Evolutionary conservation across 257 asterid species (phyloP), one percentile per base, ranked within the genome.

Genomic region (Parsonsia alboflavescens): DNA sequence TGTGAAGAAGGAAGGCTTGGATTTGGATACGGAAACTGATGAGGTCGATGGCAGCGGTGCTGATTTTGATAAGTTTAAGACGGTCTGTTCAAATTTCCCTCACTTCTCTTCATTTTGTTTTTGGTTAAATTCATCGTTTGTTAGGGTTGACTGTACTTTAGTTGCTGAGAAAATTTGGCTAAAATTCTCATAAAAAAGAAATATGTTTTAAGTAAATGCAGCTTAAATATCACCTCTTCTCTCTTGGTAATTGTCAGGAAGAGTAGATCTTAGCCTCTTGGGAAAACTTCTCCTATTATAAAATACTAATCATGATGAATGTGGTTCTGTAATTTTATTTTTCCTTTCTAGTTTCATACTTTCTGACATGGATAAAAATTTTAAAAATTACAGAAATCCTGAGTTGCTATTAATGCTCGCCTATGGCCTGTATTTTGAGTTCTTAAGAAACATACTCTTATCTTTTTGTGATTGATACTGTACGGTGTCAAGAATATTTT

Each of bases 31-130:
- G 71, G 91, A 85, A 74, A 77, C 83, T 30, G 89, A 89, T 73
- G 89, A 85, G 74, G 79, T 80, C 66, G 77, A 80, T 75, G 53
- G 50, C n/a, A 71, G 71, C 33, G 77, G 71, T 48, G 30, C 21
- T 21, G 52, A 44, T 0, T 71, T 79, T 59, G 84, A 69, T 50
- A 78, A 85, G 77, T 49, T 76, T 53, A 54, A 88, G 85, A 88
- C 77, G 97, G 98, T 94, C 82, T 84, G 96, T 88, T 83, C 85
- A 67, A 85, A 72, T 88, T 80, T 78, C 84, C 78, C 85, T 80
- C 62, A 6, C 17, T 42, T 46, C 62, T 68, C 64, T 70, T 73
- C n/a, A 21, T 21, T n/a, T 24, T 44, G 2, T 61, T 42, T 4
- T 49, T 17, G 50, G 28, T 46, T 48, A 45, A 45, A 39, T 65